Percentiles rank a stretch among this genome's conserved stretches.
Evolutionary conservation across 352 stramenopile species (phyloP).

Genomic region (Globisporangium cederbergense): DNA sequence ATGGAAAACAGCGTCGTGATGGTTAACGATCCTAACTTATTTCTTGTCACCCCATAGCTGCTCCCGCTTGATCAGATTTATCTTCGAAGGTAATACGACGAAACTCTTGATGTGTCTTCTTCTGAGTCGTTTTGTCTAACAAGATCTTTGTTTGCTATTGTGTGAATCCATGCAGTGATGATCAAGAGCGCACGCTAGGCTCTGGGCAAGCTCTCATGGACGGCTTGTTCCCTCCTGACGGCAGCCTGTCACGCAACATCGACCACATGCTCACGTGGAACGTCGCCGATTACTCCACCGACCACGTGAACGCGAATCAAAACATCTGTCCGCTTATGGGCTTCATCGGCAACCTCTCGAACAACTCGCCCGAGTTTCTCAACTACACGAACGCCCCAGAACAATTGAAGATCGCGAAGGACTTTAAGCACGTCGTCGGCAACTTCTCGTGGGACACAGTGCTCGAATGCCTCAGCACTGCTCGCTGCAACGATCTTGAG

Average conservation of each 20-base stretch:
- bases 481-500: slow-evolving; percentile 72
- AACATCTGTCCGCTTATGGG: slow-evolving; percentile 77
- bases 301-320: slow-evolving; percentile 80
- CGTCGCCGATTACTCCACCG: slow-evolving; percentile 67
- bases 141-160: background rate
- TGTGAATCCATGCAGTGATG: slow-evolving; percentile 36
- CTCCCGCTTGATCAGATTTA: slow-evolving; percentile 54
- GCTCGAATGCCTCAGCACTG: slow-evolving; percentile 81
- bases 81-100: slow-evolving; percentile 37
- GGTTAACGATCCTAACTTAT: background rate
- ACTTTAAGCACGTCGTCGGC: slow-evolving; percentile 63
- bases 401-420: slow-evolving; percentile 44
- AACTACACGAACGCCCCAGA: slow-evolving; percentile 41
- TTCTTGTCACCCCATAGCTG: slow-evolving; percentile 21
- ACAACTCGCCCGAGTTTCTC: slow-evolving; percentile 50
- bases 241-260: slow-evolving; percentile 37
- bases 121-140: background rate
- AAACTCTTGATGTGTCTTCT: background rate
- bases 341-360: slow-evolving; percentile 62
- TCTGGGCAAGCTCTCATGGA: slow-evolving; percentile 83
- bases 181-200: slow-evolving; percentile 79
- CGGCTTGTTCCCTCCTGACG: slow-evolving; percentile 68
- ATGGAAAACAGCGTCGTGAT: background rate
- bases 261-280: slow-evolving; percentile 74
- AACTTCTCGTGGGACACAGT: slow-evolving; percentile 79